Conservation (phyloP, 2,329 filamentous ascomycete genomes). For the Emericellopsis cladophorae region DNA sequence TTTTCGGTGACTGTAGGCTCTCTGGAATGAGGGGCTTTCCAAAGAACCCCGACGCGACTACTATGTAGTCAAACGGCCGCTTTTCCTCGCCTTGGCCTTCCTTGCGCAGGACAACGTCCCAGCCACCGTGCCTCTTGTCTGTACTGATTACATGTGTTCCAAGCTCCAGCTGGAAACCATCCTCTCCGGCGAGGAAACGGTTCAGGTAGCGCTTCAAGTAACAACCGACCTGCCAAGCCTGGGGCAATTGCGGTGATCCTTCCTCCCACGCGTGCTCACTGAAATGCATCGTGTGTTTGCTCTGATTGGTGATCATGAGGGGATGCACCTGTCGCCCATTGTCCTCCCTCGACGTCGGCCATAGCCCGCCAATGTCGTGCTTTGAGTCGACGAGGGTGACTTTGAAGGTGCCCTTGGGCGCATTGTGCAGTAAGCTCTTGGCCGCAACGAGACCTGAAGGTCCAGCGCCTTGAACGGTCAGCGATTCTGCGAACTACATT, state of each 20-base stretch:
- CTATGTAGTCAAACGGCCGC: slow-evolving; percentile 53
- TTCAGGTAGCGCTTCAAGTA: slow-evolving; percentile 57
- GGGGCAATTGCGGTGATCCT: slow-evolving; percentile 52
- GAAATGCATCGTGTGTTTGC: slow-evolving; percentile 61
- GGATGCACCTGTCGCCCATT: slow-evolving; percentile 44
- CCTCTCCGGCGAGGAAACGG: slow-evolving; percentile 35
- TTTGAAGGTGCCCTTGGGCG: slow-evolving; percentile 40
- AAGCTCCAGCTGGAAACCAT: slow-evolving; percentile 31
- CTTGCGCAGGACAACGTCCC: slow-evolving; percentile 26
- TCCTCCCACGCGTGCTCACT: slow-evolving; percentile 61
- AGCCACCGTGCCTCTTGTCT: slow-evolving; percentile 20
- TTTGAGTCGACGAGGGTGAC: slow-evolving; percentile 61
- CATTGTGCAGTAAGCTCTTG: slow-evolving; percentile 58
- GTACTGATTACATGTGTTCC: slow-evolving; percentile 31
- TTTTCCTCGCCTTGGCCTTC: slow-evolving; percentile 24
- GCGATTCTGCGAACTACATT: background rate
- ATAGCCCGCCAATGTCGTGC: slow-evolving; percentile 61
- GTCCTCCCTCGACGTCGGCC: slow-evolving; percentile 45
- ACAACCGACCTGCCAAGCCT: slow-evolving; percentile 61
- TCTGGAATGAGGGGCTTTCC: slow-evolving; percentile 42
- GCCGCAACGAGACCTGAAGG: slow-evolving; percentile 57
- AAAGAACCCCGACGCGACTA: slow-evolving; percentile 70
- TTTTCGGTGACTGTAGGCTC: slow-evolving; percentile 16
- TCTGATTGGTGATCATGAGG: slow-evolving; percentile 62
- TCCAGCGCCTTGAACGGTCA: slow-evolving; percentile 42